Conservation (phyloP, 257 asterid species). For the Thymus quinquecostatus region DNA sequence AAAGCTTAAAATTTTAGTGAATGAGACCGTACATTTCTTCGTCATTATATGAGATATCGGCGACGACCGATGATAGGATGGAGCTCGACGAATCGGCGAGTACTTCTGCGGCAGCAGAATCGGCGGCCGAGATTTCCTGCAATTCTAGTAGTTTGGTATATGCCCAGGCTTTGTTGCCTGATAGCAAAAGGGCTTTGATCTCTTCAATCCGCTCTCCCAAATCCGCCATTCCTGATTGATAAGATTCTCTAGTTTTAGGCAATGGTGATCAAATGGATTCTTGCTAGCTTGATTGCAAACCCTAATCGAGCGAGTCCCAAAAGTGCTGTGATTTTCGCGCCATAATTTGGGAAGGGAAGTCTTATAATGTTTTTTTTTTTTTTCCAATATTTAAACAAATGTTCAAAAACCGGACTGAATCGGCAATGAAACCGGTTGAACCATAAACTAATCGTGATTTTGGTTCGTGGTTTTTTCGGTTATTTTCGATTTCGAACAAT, state of each 20-base stretch:
- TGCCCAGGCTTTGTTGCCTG: slow-evolving; percentile 44
- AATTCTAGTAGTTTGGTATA: slow-evolving; percentile 57
- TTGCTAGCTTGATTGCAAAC: neutral
- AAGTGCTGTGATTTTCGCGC: slow-evolving; percentile 28
- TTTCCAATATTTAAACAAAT: no score
- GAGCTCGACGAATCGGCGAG: slow-evolving; percentile 53
- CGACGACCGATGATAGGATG: slow-evolving; percentile 39
- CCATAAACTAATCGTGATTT: no score
- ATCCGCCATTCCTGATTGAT: slow-evolving; percentile 43
- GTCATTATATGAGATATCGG: slow-evolving; percentile 45
- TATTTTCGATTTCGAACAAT: no score
- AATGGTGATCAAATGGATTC: no score
- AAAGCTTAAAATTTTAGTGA: neutral
- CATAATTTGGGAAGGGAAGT: slow-evolving; percentile 30
- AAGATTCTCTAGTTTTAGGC: neutral
- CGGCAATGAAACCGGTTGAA: no score
- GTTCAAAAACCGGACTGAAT: no score
- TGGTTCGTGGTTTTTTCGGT: no score
- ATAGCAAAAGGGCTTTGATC: slow-evolving; percentile 44
- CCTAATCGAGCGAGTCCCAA: slow-evolving; percentile 31
- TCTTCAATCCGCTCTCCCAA: slow-evolving; percentile 51
- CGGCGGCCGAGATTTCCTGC: slow-evolving; percentile 55
- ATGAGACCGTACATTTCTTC: slow-evolving; percentile 60
- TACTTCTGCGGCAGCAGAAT: slow-evolving; percentile 44
- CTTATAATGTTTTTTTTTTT: neutral